Percentiles rank a stretch among this genome's conserved stretches.
Conservation (phyloP, 768 basidiomycete genomes). For the Dioszegia hungarica region DNA sequence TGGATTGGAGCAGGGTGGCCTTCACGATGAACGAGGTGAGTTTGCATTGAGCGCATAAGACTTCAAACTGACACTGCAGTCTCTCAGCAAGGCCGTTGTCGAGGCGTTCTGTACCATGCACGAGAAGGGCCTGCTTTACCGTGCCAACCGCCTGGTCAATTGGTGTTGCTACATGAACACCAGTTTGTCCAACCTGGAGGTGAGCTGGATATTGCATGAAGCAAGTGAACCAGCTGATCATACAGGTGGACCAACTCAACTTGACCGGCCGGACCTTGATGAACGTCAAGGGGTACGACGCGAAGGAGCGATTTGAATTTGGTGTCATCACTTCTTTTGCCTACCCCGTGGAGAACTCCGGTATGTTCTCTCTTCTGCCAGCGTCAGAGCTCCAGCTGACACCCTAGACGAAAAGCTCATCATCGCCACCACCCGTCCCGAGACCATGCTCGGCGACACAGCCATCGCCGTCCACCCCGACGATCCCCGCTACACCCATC, state of each 20-base stretch:
- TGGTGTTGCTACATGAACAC: slow-evolving; percentile 97
- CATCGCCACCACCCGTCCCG: slow-evolving; percentile 94
- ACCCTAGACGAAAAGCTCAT: slow-evolving; percentile 75
- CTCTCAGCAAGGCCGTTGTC: slow-evolving; percentile 76
- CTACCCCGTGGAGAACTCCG: slow-evolving; percentile 80
- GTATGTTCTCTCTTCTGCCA: slow-evolving; percentile 50
- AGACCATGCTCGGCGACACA: slow-evolving; percentile 97
- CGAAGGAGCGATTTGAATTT: slow-evolving; percentile 94
- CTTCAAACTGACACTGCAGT: slow-evolving; percentile 48
- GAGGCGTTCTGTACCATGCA: slow-evolving; percentile 87
- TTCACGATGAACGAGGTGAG: slow-evolving; percentile 90
- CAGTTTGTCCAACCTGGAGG: slow-evolving; percentile 95
- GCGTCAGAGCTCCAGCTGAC: not conserved
- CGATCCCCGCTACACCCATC: slow-evolving; percentile 85
- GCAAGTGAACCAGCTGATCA: not conserved
- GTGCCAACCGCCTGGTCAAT: slow-evolving; percentile 93
- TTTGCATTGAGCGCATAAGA: not conserved
- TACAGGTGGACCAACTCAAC: slow-evolving; percentile 84
- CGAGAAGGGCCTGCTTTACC: slow-evolving; percentile 87
- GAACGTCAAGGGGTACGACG: slow-evolving; percentile 87
- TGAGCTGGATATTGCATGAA: slow-evolving; percentile 36
- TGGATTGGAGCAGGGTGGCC: slow-evolving; percentile 88
- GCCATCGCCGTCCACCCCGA: slow-evolving; percentile 95
- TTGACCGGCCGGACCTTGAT: slow-evolving; percentile 77
- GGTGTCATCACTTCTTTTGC: slow-evolving; percentile 96